Percentiles rank a stretch among this genome's conserved stretches.
Evolutionary conservation across 2,329 filamentous ascomycete genomes (phyloP).

Genomic region (Alternaria gansuensis): DNA sequence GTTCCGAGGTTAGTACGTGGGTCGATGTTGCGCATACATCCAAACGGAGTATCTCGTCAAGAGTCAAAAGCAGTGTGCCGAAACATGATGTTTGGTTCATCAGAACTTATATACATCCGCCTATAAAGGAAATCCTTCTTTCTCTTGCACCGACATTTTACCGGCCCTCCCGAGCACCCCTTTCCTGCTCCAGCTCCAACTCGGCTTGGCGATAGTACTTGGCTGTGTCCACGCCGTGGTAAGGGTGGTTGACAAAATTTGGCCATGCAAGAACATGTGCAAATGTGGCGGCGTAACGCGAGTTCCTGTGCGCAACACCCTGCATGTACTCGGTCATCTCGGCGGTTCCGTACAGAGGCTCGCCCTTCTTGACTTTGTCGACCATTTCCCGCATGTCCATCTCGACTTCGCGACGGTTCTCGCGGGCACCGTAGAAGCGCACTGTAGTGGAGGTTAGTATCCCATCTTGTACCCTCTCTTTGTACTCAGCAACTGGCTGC

Average conservation of each 20-base stretch:
- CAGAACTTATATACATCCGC: constrained; percentile 42
- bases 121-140: constrained; percentile 23
- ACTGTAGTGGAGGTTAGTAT: constrained; percentile 61
- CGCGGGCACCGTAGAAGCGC: constrained; percentile 93
- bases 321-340: constrained; percentile 86
- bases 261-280: constrained; percentile 91
- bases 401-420: constrained; percentile 90
- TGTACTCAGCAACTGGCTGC: neutral
- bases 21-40: too few relatives aligned
- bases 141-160: constrained; percentile 24
- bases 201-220: constrained; percentile 99
- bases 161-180: constrained; percentile 14
- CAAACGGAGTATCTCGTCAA: neutral
- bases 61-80: constrained; percentile 30
- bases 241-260: constrained; percentile 92
- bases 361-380: constrained; percentile 88
- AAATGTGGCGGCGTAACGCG: constrained; percentile 86
- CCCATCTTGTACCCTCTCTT: neutral
- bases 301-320: constrained; percentile 90
- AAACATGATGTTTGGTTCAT: constrained; percentile 36
- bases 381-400: constrained; percentile 99
- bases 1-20: too few relatives aligned
- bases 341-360: constrained; percentile 87
- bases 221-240: constrained; percentile 94
- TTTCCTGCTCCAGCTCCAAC: constrained; percentile 86